Conservation (phyloP, 2,329 filamentous ascomycete genomes). For the Chaetomium sp. region DNA sequence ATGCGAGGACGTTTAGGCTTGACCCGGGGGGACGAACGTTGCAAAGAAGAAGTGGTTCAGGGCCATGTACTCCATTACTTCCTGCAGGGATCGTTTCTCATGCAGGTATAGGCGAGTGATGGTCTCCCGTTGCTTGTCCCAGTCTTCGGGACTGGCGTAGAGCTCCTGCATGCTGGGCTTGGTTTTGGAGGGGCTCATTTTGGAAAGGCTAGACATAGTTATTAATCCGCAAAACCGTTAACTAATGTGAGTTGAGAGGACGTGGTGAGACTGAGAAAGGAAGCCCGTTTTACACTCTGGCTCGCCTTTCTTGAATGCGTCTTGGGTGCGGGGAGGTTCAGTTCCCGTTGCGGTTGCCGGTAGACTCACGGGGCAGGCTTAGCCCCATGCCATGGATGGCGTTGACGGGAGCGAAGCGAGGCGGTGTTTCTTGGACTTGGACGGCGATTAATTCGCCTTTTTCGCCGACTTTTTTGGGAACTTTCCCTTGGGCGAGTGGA, state of each 20-base stretch:
- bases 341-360: not conserved
- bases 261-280: not conserved
- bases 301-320: not conserved
- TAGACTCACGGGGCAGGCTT: not conserved
- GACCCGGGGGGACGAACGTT: slow-evolving; percentile 26
- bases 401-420: not conserved
- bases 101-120: slow-evolving; percentile 38
- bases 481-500: not conserved
- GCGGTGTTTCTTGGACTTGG: not conserved
- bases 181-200: slow-evolving; percentile 15
- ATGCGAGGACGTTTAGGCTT: not conserved
- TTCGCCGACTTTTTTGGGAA: not conserved
- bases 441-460: not conserved
- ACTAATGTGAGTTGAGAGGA: not conserved
- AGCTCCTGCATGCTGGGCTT: slow-evolving; percentile 20
- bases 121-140: slow-evolving; percentile 34
- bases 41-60: slow-evolving; percentile 35
- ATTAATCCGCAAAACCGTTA: not conserved
- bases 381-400: not conserved
- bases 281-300: not conserved
- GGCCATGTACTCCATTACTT: slow-evolving; percentile 38
- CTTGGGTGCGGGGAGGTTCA: not conserved
- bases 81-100: slow-evolving; percentile 35
- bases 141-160: slow-evolving; percentile 35
- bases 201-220: not conserved